Evolutionary conservation across 1,139 yeast genomes (phyloP).

Genomic region (Suhomyces chickasaworum): DNA sequence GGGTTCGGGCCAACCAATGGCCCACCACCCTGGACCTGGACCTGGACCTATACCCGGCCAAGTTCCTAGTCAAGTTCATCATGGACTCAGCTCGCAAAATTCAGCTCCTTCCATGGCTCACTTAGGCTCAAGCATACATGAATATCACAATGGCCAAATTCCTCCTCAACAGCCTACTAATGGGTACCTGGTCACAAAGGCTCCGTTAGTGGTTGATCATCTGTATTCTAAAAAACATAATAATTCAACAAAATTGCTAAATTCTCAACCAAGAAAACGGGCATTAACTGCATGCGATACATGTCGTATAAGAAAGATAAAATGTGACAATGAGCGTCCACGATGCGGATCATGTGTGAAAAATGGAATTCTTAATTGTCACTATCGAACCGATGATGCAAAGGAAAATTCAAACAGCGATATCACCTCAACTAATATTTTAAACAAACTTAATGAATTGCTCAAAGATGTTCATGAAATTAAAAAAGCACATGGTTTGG

Average conservation of each 20-base stretch:
- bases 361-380: conserved; percentile 35
- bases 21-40: neutral
- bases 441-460: conserved; percentile 34
- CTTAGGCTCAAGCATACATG: neutral
- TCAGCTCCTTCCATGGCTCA: neutral
- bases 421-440: conserved; percentile 29
- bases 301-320: conserved; percentile 49
- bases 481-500: conserved; percentile 12
- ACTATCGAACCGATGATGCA: conserved; percentile 34
- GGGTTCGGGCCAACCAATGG: neutral
- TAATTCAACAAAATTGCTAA: neutral
- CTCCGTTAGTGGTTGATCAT: conserved; percentile 5
- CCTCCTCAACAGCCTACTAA: neutral
- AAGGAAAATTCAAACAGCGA: conserved; percentile 31
- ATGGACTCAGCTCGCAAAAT: neutral
- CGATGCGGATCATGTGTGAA: conserved; percentile 51
- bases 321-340: conserved; percentile 56
- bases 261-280: conserved; percentile 32
- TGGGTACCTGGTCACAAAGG: neutral
- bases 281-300: conserved; percentile 52
- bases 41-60: neutral
- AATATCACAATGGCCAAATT: neutral
- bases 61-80: neutral
- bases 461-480: conserved; percentile 28
- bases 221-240: neutral